Base-by-base conservation (phyloP, 2,329 filamentous ascomycete genomes). In the Alternaria triticina region DNA sequence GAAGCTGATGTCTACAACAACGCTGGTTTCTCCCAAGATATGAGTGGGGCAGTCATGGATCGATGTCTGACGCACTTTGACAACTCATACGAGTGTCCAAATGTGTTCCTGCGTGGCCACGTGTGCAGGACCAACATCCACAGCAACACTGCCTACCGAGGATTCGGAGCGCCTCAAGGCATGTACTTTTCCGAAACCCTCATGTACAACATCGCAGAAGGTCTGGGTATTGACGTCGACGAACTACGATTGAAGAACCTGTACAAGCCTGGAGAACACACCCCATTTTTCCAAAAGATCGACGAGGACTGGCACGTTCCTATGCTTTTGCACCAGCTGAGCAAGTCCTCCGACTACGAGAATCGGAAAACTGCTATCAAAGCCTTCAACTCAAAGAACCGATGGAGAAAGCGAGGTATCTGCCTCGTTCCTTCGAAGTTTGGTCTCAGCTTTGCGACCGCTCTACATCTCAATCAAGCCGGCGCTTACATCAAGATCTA, bases 121-220 rank as follows among this genome's bases (percentile, higher is more conserved):
- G 82, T 96, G 30, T 97, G 93, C 84, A 94, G 90, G 81, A 98
- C 95, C 0, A 98, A 98, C 77, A 98, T 93, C 0, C 93, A 98
- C 81, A 97, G 93, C 5, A 98, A 98, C 80, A 97, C 94, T 5
- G 95, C 95, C 0, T 98, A 97, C 85, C 89, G 95, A 72, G 95
- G 95, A 0, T 98, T 98, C 70, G 95, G 95, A 62, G 95, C 95
- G 0, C 95, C 95, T 0, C 95, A 98, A 78, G 96, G 95, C 62
- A 90, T 97, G 85, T 98, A 97, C 80, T 92, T 98, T 67, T 89
- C 90, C 6, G 95, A 98, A 80, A 90, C 87, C 5, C 94, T 91
- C 80, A 94, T 98, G 87, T 90, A 91, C 57, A 94, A 97, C 77
- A 87, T 96, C 47, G 93, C 96, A 1, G 95, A 98, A 77, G 90